Conservation (phyloP, 1,284 basidiomycete genomes). For the Ustilago nuda region DNA sequence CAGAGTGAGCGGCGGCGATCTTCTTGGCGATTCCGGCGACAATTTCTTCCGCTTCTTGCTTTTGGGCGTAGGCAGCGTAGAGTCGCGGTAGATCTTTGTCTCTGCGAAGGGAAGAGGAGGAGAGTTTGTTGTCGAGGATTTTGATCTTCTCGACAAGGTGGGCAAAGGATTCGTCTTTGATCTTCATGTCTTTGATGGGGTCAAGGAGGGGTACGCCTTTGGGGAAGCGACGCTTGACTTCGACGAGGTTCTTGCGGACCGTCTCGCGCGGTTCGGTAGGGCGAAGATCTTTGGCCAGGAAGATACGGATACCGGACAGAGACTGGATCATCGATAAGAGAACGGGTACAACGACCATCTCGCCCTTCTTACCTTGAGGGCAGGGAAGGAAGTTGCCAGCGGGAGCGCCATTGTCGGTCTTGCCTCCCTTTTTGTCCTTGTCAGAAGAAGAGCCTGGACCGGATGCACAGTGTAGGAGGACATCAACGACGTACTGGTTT, state of each 20-base stretch:
- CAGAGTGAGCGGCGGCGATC: conserved; percentile 88
- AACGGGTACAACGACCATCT: conserved; percentile 88
- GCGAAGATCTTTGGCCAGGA: conserved; percentile 89
- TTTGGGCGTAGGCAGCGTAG: conserved; percentile 83
- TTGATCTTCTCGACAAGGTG: conserved; percentile 73
- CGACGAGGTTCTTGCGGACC: conserved; percentile 87
- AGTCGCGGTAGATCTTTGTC: conserved; percentile 79
- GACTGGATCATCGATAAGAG: conserved; percentile 86
- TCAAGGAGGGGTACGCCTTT: conserved; percentile 86
- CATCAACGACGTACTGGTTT: conserved; percentile 91
- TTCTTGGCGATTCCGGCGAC: conserved; percentile 84
- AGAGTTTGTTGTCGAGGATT: conserved; percentile 54
- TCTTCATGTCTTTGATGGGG: conserved; percentile 94
- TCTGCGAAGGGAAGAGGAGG: conserved; percentile 39
- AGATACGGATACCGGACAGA: conserved; percentile 87
- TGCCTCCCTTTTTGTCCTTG: conserved; percentile 21
- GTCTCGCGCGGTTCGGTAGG: conserved; percentile 81
- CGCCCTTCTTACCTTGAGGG: conserved; percentile 62
- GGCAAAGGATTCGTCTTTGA: conserved; percentile 92
- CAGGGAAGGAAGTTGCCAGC: conserved; percentile 49
- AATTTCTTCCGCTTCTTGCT: conserved; percentile 78
- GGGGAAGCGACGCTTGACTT: conserved; percentile 89
- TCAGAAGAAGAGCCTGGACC: conserved; percentile 71
- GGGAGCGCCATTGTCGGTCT: conserved; percentile 11
- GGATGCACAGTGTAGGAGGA: conserved; percentile 84